A percentile compares a stretch with the other conserved stretches of the same genome.
These are phyloP conservation scores for Podospora comata DNA, from an alignment of 495 filamentous ascomycete species.

Conservation along the genomic window DNA sequence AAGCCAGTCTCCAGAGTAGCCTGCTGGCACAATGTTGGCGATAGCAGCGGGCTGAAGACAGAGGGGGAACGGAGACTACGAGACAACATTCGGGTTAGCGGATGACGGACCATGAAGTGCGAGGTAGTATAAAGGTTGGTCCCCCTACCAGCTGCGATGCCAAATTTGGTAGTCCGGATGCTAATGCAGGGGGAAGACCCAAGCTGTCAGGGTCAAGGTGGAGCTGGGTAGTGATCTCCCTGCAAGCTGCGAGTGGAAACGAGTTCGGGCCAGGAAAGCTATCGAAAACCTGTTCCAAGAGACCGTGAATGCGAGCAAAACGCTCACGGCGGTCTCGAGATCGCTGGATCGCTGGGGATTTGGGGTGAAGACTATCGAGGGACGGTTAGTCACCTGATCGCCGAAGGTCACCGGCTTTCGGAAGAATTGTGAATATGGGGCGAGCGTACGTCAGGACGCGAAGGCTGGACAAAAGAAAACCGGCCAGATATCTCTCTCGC, in stretches of 20 bases:
- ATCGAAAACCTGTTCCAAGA: conserved; percentile 36
- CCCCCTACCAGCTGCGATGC: conserved; percentile 31
- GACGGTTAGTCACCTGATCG: not conserved
- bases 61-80: conserved; percentile 20
- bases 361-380: conserved; percentile 30
- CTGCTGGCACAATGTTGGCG: conserved; percentile 26
- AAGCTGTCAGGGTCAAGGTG: conserved; percentile 34
- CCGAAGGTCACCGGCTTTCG: too few relatives aligned
- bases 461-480: conserved; percentile 36
- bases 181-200: conserved; percentile 28
- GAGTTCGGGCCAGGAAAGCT: conserved; percentile 35
- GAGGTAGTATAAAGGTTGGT: not conserved
- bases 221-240: conserved; percentile 32
- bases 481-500: conserved; percentile 36
- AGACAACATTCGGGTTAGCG: not conserved
- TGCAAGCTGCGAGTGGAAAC: conserved; percentile 36
- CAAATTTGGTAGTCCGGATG: conserved; percentile 34
- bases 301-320: conserved; percentile 35
- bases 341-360: conserved; percentile 27
- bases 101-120: not conserved
- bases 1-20: conserved; percentile 28
- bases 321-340: conserved; percentile 32
- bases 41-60: conserved; percentile 26
- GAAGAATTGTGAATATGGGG: not conserved
- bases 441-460: conserved; percentile 27